A percentile compares a stretch with the other conserved stretches of the same genome.
phyloP scores from a whole-genome alignment of 208 protist species.

The Leishmania arabica region DNA sequence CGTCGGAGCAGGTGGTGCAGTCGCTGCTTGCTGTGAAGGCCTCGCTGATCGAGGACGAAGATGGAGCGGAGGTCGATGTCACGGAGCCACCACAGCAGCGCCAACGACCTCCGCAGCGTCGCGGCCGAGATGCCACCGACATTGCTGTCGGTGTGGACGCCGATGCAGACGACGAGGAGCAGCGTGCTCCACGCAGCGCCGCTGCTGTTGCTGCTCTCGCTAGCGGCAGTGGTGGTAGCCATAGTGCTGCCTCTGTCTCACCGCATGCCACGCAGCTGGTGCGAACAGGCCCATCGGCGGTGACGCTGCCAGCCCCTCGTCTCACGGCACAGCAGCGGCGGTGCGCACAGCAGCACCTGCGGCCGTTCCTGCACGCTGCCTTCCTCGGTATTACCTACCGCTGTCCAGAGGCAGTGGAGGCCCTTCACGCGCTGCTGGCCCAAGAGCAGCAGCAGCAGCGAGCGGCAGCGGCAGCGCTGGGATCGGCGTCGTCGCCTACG shows the following conservation, averaged over 20 bases:
- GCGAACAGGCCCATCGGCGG: not conserved
- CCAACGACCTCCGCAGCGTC: constrained; percentile 15
- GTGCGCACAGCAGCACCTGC: constrained; percentile 26
- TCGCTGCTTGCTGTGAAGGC: constrained; percentile 19
- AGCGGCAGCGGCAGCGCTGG: not conserved
- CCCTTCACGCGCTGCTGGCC: constrained; percentile 6
- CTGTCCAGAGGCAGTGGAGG: constrained; percentile 34
- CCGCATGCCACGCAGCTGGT: not conserved
- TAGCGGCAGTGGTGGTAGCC: not conserved
- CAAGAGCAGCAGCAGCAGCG: constrained; percentile 15
- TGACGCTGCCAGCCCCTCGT: constrained; percentile 1
- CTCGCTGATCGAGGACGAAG: constrained; percentile 17
- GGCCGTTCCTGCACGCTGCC: constrained; percentile 30
- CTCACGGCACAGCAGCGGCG: constrained; percentile 21
- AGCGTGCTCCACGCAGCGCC: not conserved
- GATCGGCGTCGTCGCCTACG: not conserved
- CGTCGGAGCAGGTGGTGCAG: constrained; percentile 19
- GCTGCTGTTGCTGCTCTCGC: not conserved
- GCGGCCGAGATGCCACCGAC: constrained; percentile 10
- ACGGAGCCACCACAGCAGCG: constrained; percentile 5
- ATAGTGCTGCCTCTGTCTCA: not conserved
- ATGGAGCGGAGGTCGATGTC: constrained; percentile 9
- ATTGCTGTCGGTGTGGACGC: not conserved
- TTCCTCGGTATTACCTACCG: constrained; percentile 42
- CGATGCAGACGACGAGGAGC: constrained; percentile 5